phyloP scores from a whole-genome alignment of 257 asterid species.

The Paulownia fortunei region DNA sequence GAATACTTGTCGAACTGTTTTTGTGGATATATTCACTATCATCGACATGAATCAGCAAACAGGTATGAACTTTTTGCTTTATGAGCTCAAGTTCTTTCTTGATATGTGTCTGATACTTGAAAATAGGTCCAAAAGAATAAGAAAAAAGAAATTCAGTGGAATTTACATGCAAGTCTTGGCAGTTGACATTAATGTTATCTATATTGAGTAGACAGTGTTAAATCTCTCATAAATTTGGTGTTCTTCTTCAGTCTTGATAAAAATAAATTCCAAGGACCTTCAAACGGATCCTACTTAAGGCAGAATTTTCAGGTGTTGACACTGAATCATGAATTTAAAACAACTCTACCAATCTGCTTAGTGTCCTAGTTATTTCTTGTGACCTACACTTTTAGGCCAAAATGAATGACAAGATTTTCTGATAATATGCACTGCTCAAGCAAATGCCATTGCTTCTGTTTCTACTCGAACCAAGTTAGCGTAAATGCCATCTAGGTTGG shows the following conservation, averaged over 20 bases:
- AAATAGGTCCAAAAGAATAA: no score
- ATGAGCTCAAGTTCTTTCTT: no score
- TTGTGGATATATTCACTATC: no score
- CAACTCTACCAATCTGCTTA: neutral
- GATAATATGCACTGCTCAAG: slow-evolving; percentile 39
- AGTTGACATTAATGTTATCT: no score
- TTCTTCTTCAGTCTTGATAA: no score
- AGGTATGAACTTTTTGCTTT: no score
- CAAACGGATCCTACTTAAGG: no score
- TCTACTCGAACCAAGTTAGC: slow-evolving; percentile 75
- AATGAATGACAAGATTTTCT: neutral
- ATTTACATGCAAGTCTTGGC: neutral
- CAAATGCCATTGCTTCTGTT: slow-evolving; percentile 76
- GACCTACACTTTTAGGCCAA: neutral
- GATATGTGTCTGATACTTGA: neutral
- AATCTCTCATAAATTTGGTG: no score
- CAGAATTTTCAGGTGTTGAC: neutral
- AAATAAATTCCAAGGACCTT: no score
- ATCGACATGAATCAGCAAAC: no score
- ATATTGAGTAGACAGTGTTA: no score
- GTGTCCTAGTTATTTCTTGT: neutral
- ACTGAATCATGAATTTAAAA: slow-evolving; percentile 1
- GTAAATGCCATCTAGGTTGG: slow-evolving; percentile 62
- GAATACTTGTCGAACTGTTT: no score
- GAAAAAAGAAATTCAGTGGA: neutral